Conservation (phyloP, 495 filamentous ascomycete species). For the Parathielavia hyrcaniae region DNA sequence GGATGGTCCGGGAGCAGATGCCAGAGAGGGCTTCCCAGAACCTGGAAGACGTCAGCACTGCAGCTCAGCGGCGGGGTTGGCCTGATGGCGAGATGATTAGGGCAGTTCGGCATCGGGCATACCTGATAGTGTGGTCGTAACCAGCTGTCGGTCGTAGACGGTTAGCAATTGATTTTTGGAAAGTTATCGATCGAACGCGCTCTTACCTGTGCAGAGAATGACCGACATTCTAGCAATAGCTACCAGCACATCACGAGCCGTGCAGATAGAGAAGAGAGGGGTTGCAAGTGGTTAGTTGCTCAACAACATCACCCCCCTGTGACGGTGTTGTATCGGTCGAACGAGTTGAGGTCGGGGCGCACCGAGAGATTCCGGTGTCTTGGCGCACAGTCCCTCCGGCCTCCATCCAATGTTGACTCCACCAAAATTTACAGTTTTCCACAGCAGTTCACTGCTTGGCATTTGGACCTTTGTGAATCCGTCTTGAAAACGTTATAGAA, state of each 20-base stretch:
- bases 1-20: constrained; percentile 95
- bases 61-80: neutral
- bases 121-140: constrained; percentile 99
- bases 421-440: too few relatives aligned
- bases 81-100: neutral
- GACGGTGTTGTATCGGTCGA: neutral
- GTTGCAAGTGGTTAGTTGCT: neutral
- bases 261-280: neutral
- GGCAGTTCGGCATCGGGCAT: constrained; percentile 24
- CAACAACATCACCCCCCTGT: neutral
- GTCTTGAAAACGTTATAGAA: too few relatives aligned
- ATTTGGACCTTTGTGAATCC: too few relatives aligned
- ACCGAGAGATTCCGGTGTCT: too few relatives aligned
- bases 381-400: too few relatives aligned
- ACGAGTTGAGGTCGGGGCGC: neutral
- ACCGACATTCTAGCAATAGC: constrained; percentile 60
- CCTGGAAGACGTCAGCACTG: constrained; percentile 37
- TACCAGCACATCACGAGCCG: constrained; percentile 22
- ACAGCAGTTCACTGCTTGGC: too few relatives aligned
- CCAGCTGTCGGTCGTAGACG: constrained; percentile 56
- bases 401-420: too few relatives aligned
- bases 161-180: constrained; percentile 14
- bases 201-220: constrained; percentile 78
- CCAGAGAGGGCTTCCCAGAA: constrained; percentile 99
- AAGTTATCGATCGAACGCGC: neutral